phyloP scores from a whole-genome alignment of 2,329 filamentous ascomycete genomes.

The Cercospora sesami region DNA sequence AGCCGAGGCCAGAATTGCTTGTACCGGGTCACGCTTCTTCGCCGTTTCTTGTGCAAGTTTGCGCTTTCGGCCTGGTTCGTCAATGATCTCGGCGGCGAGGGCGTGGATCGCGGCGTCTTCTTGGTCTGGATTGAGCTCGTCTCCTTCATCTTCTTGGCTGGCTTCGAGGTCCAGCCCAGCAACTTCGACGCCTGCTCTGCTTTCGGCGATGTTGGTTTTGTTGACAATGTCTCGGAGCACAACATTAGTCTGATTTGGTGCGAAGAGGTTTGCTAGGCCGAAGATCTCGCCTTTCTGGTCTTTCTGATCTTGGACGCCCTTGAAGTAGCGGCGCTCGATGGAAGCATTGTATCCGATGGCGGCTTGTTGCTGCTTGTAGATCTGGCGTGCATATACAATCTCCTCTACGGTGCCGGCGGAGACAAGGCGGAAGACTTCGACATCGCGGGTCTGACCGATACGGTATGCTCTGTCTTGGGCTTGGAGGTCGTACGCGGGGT shows the following conservation, averaged over 20 bases:
- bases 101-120: conserved; percentile 71
- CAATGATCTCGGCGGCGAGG: conserved; percentile 63
- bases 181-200: conserved; percentile 77
- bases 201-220: conserved; percentile 96
- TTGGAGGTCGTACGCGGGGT: conserved; percentile 89
- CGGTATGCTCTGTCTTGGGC: conserved; percentile 95
- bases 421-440: conserved; percentile 91
- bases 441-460: conserved; percentile 88
- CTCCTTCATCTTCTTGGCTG: conserved; percentile 54
- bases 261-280: conserved; percentile 81
- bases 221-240: conserved; percentile 94
- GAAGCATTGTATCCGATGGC: conserved; percentile 96
- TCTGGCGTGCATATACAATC: conserved; percentile 93
- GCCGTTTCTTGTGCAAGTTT: conserved; percentile 39
- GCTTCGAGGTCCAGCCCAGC: conserved; percentile 75
- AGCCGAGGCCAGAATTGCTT: conserved; percentile 82
- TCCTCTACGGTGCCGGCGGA: conserved; percentile 93
- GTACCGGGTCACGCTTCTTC: conserved; percentile 68
- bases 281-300: conserved; percentile 91
- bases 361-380: conserved; percentile 98
- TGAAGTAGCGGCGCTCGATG: conserved; percentile 90
- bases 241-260: conserved; percentile 74
- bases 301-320: conserved; percentile 81
- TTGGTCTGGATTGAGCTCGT: conserved; percentile 37
- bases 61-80: conserved; percentile 38